These are phyloP conservation scores for Penicillium sp. DNA, from an alignment of 2,329 filamentous ascomycete species.

Conservation along the genomic window DNA sequence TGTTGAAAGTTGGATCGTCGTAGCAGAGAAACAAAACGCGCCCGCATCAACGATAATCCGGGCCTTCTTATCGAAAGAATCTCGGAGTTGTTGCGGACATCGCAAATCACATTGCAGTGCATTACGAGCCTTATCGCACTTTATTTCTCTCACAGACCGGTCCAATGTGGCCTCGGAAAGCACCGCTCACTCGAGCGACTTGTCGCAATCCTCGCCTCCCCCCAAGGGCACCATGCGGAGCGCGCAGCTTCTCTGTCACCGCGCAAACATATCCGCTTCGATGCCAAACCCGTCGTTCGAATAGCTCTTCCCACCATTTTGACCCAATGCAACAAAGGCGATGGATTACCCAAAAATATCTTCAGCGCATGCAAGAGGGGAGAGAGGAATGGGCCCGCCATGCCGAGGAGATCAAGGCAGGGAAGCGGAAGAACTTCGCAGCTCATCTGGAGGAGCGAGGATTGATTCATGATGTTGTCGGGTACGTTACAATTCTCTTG, in stretches of 20 bases:
- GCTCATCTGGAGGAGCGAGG: constrained; percentile 50
- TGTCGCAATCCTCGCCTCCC: constrained; percentile 18
- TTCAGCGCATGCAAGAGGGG: constrained; percentile 43
- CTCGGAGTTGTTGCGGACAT: constrained; percentile 17
- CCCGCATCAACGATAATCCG: constrained; percentile 27
- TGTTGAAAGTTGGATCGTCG: neutral
- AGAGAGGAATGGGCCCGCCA: constrained; percentile 43
- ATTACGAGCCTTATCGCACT: constrained; percentile 10
- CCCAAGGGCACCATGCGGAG: constrained; percentile 22
- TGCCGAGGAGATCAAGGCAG: constrained; percentile 47
- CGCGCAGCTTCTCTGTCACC: constrained; percentile 29
- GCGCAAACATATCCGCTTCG: constrained; percentile 22
- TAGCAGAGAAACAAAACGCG: neutral
- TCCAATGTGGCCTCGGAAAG: constrained; percentile 31
- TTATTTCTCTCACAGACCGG: constrained; percentile 7
- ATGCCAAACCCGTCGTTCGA: constrained; percentile 18
- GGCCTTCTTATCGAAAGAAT: constrained; percentile 24
- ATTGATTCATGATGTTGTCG: constrained; percentile 50
- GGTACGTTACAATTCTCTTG: constrained; percentile 34
- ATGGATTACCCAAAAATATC: constrained; percentile 42
- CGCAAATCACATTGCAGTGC: constrained; percentile 4
- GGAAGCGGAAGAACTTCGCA: constrained; percentile 47
- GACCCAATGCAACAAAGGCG: constrained; percentile 29
- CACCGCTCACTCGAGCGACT: constrained; percentile 26
- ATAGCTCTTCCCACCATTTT: constrained; percentile 2